A percentile compares a stretch with the other conserved stretches of the same genome.
Conservation (phyloP, 495 filamentous ascomycete genomes). For the Penicillium mononematosum region DNA sequence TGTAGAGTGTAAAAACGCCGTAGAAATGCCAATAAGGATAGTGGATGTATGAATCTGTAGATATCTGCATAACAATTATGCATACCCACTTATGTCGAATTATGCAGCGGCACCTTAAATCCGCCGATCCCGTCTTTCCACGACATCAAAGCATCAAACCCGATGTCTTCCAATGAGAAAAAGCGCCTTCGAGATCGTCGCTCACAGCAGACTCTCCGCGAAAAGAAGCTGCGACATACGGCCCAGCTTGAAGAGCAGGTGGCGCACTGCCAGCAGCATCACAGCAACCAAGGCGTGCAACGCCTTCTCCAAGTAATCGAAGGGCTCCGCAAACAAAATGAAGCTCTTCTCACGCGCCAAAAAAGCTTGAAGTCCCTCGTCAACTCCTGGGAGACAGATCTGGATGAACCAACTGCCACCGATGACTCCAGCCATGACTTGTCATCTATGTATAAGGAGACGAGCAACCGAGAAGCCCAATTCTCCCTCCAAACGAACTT, state of each 20-base stretch:
- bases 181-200: conserved; percentile 33
- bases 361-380: conserved; percentile 18
- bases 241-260: conserved; percentile 24
- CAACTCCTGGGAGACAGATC: conserved; percentile 22
- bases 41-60: neutral
- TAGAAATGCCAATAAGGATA: neutral
- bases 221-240: conserved; percentile 25
- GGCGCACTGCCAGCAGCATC: conserved; percentile 26
- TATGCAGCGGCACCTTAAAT: neutral
- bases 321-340: conserved; percentile 26
- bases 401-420: neutral
- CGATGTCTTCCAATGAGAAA: conserved; percentile 20
- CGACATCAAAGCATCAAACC: conserved; percentile 1
- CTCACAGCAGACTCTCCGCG: conserved; percentile 30
- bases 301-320: conserved; percentile 24
- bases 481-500: neutral
- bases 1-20: neutral
- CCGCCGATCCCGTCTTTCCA: neutral
- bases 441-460: neutral
- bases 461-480: neutral
- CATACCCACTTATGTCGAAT: conserved; percentile 1
- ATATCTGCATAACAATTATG: conserved; percentile 1
- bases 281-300: conserved; percentile 20
- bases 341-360: conserved; percentile 20
- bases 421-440: neutral